Conservation (phyloP, 768 basidiomycete species). For the Butyriboletus loyo region DNA sequence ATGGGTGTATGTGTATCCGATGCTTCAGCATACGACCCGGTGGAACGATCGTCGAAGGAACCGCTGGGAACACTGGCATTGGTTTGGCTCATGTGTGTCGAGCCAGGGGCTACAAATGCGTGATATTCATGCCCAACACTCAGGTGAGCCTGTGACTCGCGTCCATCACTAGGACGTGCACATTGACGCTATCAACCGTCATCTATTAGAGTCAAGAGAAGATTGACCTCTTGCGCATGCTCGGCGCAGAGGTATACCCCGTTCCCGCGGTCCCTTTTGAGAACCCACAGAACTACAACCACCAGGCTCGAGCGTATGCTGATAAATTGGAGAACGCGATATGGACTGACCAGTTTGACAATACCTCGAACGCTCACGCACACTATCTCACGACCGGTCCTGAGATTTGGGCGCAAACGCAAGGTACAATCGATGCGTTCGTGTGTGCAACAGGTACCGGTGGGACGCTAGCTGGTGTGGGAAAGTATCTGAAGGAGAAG, state of each 20-base stretch:
- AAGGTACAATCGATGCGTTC: constrained; percentile 82
- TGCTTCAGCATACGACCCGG: constrained; percentile 71
- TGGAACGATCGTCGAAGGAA: constrained; percentile 97
- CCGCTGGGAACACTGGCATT: constrained; percentile 97
- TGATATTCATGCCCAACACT: constrained; percentile 98
- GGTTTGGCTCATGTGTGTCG: constrained; percentile 95
- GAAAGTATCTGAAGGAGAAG: constrained; percentile 80
- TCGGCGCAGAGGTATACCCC: constrained; percentile 94
- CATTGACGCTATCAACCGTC: background rate
- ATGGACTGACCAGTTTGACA: constrained; percentile 99
- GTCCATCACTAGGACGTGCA: background rate
- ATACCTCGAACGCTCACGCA: constrained; percentile 82
- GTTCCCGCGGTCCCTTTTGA: constrained; percentile 97
- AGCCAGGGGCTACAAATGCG: constrained; percentile 90
- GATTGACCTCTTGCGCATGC: constrained; percentile 94
- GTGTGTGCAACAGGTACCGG: constrained; percentile 94
- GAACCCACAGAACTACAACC: constrained; percentile 95
- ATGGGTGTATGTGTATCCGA: background rate
- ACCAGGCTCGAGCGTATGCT: constrained; percentile 91
- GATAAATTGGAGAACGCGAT: constrained; percentile 71
- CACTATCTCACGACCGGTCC: constrained; percentile 93
- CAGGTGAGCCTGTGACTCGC: constrained; percentile 50
- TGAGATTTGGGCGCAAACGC: constrained; percentile 92
- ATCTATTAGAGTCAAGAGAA: constrained; percentile 85
- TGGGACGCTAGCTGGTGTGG: constrained; percentile 89